Conservation (phyloP, 192 early-diverging fungal genomes). For the Chytriomyces sp. region DNA sequence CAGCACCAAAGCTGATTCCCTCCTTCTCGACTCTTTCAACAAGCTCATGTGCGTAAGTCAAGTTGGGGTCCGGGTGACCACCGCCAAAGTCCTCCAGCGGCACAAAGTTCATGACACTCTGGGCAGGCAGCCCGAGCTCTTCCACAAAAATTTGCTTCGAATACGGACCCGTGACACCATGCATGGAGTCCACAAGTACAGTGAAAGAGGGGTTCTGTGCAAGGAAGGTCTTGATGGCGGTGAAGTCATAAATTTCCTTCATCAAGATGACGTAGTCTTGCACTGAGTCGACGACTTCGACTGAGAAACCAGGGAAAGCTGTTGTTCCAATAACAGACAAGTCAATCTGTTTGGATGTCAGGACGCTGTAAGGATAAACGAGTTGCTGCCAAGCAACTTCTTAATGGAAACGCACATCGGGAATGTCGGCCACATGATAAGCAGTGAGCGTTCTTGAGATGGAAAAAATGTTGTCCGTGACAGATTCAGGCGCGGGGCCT, state of each 20-base stretch:
- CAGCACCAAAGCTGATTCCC: slow-evolving; percentile 85
- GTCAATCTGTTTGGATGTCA: slow-evolving; percentile 58
- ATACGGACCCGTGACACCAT: slow-evolving; percentile 98
- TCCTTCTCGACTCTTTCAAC: slow-evolving; percentile 86
- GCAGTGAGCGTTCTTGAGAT: slow-evolving; percentile 73
- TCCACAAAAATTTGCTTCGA: slow-evolving; percentile 79
- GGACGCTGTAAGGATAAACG: not conserved
- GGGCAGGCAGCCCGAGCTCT: slow-evolving; percentile 82
- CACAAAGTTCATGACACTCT: slow-evolving; percentile 78
- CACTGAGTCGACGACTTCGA: slow-evolving; percentile 89
- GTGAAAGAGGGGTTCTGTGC: slow-evolving; percentile 69
- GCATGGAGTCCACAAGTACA: slow-evolving; percentile 92
- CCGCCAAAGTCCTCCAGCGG: slow-evolving; percentile 92
- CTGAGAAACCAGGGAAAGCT: slow-evolving; percentile 60
- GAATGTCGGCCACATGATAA: slow-evolving; percentile 64
- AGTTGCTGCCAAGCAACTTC: not conserved
- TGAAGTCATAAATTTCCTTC: slow-evolving; percentile 93
- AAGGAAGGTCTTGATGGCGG: slow-evolving; percentile 78
- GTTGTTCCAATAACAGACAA: slow-evolving; percentile 69
- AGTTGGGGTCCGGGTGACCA: slow-evolving; percentile 96
- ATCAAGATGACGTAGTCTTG: slow-evolving; percentile 85
- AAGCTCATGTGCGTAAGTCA: slow-evolving; percentile 94
- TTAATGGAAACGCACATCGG: slow-evolving; percentile 47
- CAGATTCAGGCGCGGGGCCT: slow-evolving; percentile 91
- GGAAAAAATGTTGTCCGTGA: slow-evolving; percentile 91